Evolutionary conservation across 768 basidiomycete species (phyloP).

Genomic region (Termitomyces sp.): DNA sequence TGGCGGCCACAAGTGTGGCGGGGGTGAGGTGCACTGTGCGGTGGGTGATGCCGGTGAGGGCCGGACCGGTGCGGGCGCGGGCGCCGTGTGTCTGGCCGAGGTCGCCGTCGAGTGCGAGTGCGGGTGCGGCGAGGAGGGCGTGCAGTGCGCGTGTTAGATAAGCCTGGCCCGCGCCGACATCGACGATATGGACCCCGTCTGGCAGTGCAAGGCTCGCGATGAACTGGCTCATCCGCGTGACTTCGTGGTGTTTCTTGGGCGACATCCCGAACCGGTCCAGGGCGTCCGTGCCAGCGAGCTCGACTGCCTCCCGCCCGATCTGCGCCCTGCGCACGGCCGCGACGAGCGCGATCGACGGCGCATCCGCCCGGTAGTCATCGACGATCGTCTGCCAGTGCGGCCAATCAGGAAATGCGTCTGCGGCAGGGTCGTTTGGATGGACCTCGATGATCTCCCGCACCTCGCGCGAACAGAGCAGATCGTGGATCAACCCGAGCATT

Average conservation of each 20-base stretch:
- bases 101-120: conserved; percentile 66
- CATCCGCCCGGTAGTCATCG: conserved; percentile 13
- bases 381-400: conserved; percentile 13
- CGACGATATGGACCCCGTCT: conserved; percentile 45
- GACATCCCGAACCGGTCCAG: conserved; percentile 47
- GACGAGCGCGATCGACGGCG: conserved; percentile 4
- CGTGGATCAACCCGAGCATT: neutral
- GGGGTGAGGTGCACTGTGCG: conserved; percentile 50
- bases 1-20: conserved; percentile 34
- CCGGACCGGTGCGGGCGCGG: conserved; percentile 14
- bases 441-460: conserved; percentile 29
- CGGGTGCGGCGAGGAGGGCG: conserved; percentile 29
- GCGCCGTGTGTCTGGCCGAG: conserved; percentile 55
- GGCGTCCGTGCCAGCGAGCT: conserved; percentile 10
- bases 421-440: conserved; percentile 37
- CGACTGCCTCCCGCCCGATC: conserved; percentile 19
- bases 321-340: conserved; percentile 18
- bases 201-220: conserved; percentile 25
- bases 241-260: conserved; percentile 74
- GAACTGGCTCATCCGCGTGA: conserved; percentile 48
- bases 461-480: neutral
- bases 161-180: conserved; percentile 70
- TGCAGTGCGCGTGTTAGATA: conserved; percentile 54
- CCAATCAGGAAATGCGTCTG: conserved; percentile 18
- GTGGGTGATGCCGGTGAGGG: conserved; percentile 39